Evolutionary conservation across 2,329 filamentous ascomycete species (phyloP), one percentile per base, ranked within the genome.

Genomic region (Xylariaceae sp.): DNA sequence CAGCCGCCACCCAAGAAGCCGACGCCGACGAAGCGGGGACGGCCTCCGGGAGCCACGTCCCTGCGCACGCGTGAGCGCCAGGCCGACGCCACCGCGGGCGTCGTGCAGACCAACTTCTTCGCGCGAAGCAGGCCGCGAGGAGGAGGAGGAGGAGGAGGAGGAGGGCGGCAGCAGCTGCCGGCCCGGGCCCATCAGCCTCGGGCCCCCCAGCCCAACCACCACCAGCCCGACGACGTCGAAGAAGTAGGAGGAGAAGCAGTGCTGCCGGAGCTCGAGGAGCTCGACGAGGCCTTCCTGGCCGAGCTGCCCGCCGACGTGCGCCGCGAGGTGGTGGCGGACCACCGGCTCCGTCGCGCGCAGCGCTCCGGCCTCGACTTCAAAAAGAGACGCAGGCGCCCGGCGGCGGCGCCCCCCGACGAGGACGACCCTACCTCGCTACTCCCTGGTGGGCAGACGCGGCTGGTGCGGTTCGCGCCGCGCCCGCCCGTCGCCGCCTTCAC

Each of bases 231-330:
- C n/a, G 5, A 5, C 6, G n/a, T 26, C 6, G 49, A 60, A 3
- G 44, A 35, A 3, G 19, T 16, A 9, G 31, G 19, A 11, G 45
- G 49, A 1, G 53, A 67, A 5, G 59, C 58, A 5, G 41, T 64
- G 1, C n/a, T n/a, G n/a, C n/a, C n/a, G n/a, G n/a, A n/a, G n/a
- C n/a, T n/a, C n/a, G 66, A 69, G 30, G 67, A 73, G 26, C 58
- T 86, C 3, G 81, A 86, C 37, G 65, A 74, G 0, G 77, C 80
- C 0, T 89, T 95, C 50, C 75, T 96, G 3, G 77, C 81, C 1
- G 87, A 88, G 12, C 66, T 96, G 1, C 90, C 90, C 0, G 79
- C 83, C 44, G 85, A 94, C 29, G 73, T 94, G 29, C 77, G 84
- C 10, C 67, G 63, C 12, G 89, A 96, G 58, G 70, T 96, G 5